Base-by-base conservation (phyloP, 192 early-diverging fungal species). In the Backusella tarrabulga region DNA sequence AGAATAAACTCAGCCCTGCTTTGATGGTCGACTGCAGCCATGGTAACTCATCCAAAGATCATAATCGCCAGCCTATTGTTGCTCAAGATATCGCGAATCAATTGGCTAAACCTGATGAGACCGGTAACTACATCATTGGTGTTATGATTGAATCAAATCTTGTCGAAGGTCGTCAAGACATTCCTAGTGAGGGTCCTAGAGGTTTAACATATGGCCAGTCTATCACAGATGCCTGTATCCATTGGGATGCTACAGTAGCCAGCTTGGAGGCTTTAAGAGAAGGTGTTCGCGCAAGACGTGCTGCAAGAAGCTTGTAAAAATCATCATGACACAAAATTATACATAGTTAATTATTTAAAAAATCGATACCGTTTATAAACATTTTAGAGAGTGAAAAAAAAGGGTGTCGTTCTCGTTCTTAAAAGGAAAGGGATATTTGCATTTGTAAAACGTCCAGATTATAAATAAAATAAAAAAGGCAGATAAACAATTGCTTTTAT, bases 141-240 rank as follows among this genome's bases (percentile, higher is more conserved):
- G 95, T 99, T n/a, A 98, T 99, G 98, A 94, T 99, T 72, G 97
- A 98, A 84, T 92, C 90, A 71, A 92, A 98, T 76, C 80, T 99
- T 42, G 89, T 92, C 35, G 97, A 97, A 85, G 98, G 71, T 15
- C 71, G 71, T 72, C 92, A 93, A 86, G 91, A 90, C 79, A 93
- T 95, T 77, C 92, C 95, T 34, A 77, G 75, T 11, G 87, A 91
- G 63, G 96, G 95, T 42, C 87, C 91, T 17, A 85, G 90, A 74
- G 83, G 85, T 44, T 88, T 97, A 32, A 87, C 86, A 71, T 97
- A 98, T 80, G 97, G 96, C 2, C 89, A 96, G 70, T 94, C 92
- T 29, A 87, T 98, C 72, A 97, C 97, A 29, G 97, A 98, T 86
- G 95, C 94, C 1, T 98, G 96, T 81, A 94, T 98, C 78, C 84